A percentile compares a stretch with the other conserved stretches of the same genome.
Evolutionary conservation across 306 rosid species (phyloP).

Genomic region (Myrica gale): DNA sequence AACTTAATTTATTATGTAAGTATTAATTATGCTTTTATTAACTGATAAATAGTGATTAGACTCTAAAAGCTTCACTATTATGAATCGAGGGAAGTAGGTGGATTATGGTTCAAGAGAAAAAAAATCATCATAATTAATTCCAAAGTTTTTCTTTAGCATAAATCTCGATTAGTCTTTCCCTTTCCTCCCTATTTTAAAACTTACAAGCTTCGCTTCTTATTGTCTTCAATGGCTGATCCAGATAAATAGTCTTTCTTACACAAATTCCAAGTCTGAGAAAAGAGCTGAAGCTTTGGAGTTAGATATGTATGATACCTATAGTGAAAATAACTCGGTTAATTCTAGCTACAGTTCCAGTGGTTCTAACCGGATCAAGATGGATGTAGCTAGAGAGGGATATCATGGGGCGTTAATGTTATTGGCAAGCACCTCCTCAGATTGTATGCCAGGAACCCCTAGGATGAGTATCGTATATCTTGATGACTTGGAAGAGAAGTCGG

Average conservation of each 20-base stretch:
- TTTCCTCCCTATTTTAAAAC: background rate
- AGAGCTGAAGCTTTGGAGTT: background rate
- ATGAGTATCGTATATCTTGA: background rate
- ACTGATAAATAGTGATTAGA: too few relatives aligned
- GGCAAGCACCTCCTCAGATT: slow-evolving; percentile 1
- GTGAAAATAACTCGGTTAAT: background rate
- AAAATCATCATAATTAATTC: too few relatives aligned
- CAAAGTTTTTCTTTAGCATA: too few relatives aligned
- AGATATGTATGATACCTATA: background rate
- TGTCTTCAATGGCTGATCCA: background rate
- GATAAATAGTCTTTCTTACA: background rate
- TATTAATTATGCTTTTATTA: too few relatives aligned
- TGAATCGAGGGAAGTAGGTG: too few relatives aligned
- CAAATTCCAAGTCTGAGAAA: background rate
- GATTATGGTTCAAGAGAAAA: too few relatives aligned
- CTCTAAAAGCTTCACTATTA: too few relatives aligned
- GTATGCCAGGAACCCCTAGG: background rate
- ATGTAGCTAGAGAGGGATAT: background rate
- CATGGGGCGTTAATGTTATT: background rate
- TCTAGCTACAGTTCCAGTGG: too few relatives aligned
- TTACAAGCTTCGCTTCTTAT: background rate
- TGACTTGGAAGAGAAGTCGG: background rate
- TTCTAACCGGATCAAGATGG: too few relatives aligned
- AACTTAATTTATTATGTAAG: too few relatives aligned
- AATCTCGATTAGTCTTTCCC: too few relatives aligned